phyloP scores from a whole-genome alignment of 2,329 filamentous ascomycete species.

The Teratosphaeria destructans region DNA sequence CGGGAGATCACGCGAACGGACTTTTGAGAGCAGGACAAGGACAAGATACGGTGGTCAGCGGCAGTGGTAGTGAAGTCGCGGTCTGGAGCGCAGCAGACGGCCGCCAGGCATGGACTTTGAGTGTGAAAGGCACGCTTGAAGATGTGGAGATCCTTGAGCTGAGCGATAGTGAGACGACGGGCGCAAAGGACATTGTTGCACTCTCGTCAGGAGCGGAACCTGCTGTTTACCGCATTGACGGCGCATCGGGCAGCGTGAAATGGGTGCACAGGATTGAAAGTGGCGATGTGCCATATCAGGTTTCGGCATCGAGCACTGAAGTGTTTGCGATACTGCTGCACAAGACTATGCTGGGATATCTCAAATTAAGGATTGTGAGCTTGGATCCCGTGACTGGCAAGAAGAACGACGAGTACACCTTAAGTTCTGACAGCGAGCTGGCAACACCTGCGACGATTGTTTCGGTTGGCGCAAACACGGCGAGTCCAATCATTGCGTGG shows the following conservation, averaged over 20 bases:
- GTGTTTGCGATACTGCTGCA: slow-evolving; percentile 72
- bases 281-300: slow-evolving; percentile 64
- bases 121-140: slow-evolving; percentile 47
- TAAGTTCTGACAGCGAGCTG: slow-evolving; percentile 68
- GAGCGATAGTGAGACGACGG: slow-evolving; percentile 40
- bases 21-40: slow-evolving; percentile 65
- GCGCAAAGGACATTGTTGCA: slow-evolving; percentile 58
- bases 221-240: slow-evolving; percentile 61
- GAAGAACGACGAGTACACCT: slow-evolving; percentile 57
- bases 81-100: slow-evolving; percentile 80
- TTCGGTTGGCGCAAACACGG: slow-evolving; percentile 66
- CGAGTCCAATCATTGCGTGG: slow-evolving; percentile 66
- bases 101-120: slow-evolving; percentile 61
- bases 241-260: slow-evolving; percentile 57
- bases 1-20: slow-evolving; percentile 19
- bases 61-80: slow-evolving; percentile 57
- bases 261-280: slow-evolving; percentile 64
- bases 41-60: slow-evolving; percentile 67
- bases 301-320: slow-evolving; percentile 55
- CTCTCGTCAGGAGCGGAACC: slow-evolving; percentile 50
- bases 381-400: slow-evolving; percentile 65
- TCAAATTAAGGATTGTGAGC: slow-evolving; percentile 64
- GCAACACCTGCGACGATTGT: slow-evolving; percentile 54
- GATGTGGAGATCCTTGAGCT: slow-evolving; percentile 71
- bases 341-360: slow-evolving; percentile 52